Evolutionary conservation across 2,329 filamentous ascomycete species (phyloP).

Genomic region (Fusarium pseudograminearum): DNA sequence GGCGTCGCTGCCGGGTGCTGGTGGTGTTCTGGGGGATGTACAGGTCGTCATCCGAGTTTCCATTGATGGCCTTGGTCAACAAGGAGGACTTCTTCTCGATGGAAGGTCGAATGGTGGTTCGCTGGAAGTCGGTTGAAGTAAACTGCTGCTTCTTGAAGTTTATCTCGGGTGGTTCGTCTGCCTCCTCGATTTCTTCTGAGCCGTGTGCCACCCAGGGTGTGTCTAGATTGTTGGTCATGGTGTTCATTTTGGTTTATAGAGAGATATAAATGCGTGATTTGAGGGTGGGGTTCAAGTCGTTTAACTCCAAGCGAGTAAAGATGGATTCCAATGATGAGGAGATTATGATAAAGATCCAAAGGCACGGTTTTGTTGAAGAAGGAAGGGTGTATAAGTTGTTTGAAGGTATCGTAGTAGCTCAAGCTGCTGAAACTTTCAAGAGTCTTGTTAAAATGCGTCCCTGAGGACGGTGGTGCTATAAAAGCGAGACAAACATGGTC

Average conservation of each 20-base stretch:
- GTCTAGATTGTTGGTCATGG: slow-evolving; percentile 42
- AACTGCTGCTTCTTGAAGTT: slow-evolving; percentile 46
- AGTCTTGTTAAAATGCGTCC: slow-evolving; percentile 47
- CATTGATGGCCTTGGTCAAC: slow-evolving; percentile 85
- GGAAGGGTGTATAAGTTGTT: slow-evolving; percentile 13
- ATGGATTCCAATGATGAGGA: slow-evolving; percentile 16
- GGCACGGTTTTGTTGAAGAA: background rate
- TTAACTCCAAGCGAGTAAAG: slow-evolving; percentile 18
- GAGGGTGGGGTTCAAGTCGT: slow-evolving; percentile 29
- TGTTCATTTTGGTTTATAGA: slow-evolving; percentile 55
- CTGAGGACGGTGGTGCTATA: slow-evolving; percentile 56
- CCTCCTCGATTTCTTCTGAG: slow-evolving; percentile 77
- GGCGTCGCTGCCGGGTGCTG: slow-evolving; percentile 59
- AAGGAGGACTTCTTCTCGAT: slow-evolving; percentile 80
- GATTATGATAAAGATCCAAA: slow-evolving; percentile 9
- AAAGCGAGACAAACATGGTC: slow-evolving; percentile 52
- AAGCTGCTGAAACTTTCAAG: slow-evolving; percentile 28
- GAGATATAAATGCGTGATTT: slow-evolving; percentile 24
- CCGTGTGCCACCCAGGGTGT: slow-evolving; percentile 52
- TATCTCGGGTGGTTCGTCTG: slow-evolving; percentile 88
- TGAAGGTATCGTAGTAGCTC: slow-evolving; percentile 43
- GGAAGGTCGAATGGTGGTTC: slow-evolving; percentile 61
- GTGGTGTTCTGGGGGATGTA: slow-evolving; percentile 54
- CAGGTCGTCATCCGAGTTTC: slow-evolving; percentile 69
- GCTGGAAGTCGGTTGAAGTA: slow-evolving; percentile 57